Base-by-base conservation (phyloP, 2,329 filamentous ascomycete genomes). In the Verticillium alfalfae region DNA sequence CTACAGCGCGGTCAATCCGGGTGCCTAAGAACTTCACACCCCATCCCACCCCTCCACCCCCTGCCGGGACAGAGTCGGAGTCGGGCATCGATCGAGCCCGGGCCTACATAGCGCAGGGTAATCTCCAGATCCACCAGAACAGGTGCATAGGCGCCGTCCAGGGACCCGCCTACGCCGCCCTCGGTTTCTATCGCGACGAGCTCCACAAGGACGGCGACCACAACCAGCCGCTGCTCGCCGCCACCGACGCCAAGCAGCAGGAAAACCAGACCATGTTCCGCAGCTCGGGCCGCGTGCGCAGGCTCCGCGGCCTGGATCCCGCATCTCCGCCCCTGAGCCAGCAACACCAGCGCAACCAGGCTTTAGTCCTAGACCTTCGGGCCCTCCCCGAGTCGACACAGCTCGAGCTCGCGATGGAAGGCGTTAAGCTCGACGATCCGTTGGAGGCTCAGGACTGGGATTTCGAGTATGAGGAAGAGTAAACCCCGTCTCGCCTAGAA, bases 61-160 rank as follows among this genome's bases (percentile, higher is more conserved):
- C 78, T 0, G 61, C 62, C 1, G 75, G 69, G 31, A 45, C 13
- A 13, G 62, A 58, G 57, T 64, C 54, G 5, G 66, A 67, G 58
- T 71, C 67, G 7, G 77, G 73, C 34, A 62, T 69, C 5, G 57
- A 65, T 3, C 64, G 63, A 1, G 67, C 64, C n/a, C 39, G 72
- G 71, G 8, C 66, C 61, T 79, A 75, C 56, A 64, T 88, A 0
- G 65, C 70, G 1, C 70, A 70, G 4, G 67, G 72, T 0, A 76
- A 81, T 62, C 72, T 88, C 0, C 63, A 69, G 1, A 63, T 80
- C 0, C 74, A 79, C 59, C 69, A 72, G 0, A 77, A 84, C 65
- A 80, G 75, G 2, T 76, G 77, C 6, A 71, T 87, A 34, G 85
- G 85, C 34, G 82, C 78, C 5, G 77, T 87, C 2, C 81, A 88